Base-by-base conservation (phyloP, 805 yeast species). In the Alloascoidea hylecoeti region DNA sequence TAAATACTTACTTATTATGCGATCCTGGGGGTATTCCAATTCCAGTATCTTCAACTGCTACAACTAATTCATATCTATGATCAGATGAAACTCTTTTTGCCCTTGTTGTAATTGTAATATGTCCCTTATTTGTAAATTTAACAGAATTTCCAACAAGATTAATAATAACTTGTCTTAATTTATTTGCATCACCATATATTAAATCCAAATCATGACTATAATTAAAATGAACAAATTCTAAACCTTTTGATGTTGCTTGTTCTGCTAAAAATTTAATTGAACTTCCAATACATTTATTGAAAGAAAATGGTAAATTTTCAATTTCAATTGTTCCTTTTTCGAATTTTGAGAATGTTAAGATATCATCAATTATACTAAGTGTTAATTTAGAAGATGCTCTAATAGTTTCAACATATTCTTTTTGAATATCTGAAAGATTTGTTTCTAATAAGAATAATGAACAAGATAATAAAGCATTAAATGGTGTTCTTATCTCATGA, bases 401-500 rank as follows among this genome's bases (percentile, higher is more conserved):
- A 39, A 71, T 68, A 6, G 73, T 70, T 42, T 68, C 72, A 5
- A 69, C 75, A 43, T 70, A 70, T 41, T 67, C 70, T 16, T 60
- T 49, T 44, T 70, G 76, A 4, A 65, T 51, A 23, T 52, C 55
- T 12, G 51, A 58, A 41, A 70, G 50, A 3, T 56, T 58, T 0
- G 76, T 70, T 41, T 69, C 74, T 38, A 70, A 51, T 39, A 70
- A 53, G 43, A 70, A 64, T 2, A 68, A 61, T 2, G 70, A 60
- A 48, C 70, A 67, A 14, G 70, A 65, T 40, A 68, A 53, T 19
- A 67, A 55, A 2, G 71, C 66, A 46, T 71, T 70, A 51, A 70
- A 70, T 1, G 76, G 76, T 2, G 76, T 70, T 37, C 76, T 53
- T 36, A 70, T 69, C 44, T 70, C 76, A 45, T 70, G 76, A 1